Evolutionary conservation across 169 alveolate genomes (phyloP).

Genomic region (Ichthyophthirius multifiliis): DNA sequence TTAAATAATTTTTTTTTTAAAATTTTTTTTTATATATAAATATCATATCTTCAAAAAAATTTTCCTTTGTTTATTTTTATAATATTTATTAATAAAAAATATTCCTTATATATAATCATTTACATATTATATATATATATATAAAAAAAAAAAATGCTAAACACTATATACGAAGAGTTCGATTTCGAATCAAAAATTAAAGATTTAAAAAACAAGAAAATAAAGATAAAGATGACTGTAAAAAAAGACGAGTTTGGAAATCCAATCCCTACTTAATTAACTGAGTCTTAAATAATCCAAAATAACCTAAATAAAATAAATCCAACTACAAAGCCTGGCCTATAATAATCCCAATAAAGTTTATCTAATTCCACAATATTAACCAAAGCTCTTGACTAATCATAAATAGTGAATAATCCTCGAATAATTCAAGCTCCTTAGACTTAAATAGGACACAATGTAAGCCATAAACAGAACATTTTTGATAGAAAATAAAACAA

Average conservation of each 20-base stretch:
- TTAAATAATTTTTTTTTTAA: too few species aligned
- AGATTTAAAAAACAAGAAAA: constrained; percentile 6
- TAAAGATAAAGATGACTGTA: constrained; percentile 3
- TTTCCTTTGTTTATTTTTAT: too few species aligned
- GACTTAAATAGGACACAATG: neutral
- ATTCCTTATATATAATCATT: too few species aligned
- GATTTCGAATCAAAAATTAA: constrained; percentile 17
- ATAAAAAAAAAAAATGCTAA: constrained; percentile 7
- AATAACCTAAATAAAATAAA: neutral
- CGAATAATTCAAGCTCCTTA: neutral
- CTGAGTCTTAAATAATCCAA: neutral
- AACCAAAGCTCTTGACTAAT: constrained; percentile 10
- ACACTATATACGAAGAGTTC: constrained; percentile 31
- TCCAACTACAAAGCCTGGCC: neutral
- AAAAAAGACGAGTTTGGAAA: neutral
- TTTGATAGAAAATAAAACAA: neutral
- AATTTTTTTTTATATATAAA: too few species aligned
- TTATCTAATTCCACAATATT: neutral
- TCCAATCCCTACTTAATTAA: neutral
- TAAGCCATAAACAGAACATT: neutral
- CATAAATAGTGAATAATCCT: neutral
- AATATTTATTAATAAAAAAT: too few species aligned
- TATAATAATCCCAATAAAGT: neutral
- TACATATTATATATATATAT: too few species aligned
- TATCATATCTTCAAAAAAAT: too few species aligned